phyloP scores from a whole-genome alignment of 2,329 filamentous ascomycete genomes.

The Daldinia sp. region DNA sequence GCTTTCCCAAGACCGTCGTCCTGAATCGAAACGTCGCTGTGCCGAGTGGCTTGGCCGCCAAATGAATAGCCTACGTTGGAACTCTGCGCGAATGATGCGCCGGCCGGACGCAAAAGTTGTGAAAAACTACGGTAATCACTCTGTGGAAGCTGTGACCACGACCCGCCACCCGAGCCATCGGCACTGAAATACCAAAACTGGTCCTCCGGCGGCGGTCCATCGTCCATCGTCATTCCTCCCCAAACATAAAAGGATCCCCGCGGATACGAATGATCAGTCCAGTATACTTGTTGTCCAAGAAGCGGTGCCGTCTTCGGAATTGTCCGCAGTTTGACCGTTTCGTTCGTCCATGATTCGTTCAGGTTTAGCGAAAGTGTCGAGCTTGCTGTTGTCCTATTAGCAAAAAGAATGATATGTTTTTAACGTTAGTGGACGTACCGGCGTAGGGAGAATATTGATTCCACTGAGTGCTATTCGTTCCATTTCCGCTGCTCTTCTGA shows the following conservation, averaged over 20 bases:
- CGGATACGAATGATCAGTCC: constrained; percentile 49
- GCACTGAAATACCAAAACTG: constrained; percentile 52
- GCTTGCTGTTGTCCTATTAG: constrained; percentile 47
- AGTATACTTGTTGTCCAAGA: constrained; percentile 51
- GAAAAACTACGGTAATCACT: constrained; percentile 52
- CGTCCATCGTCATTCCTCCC: constrained; percentile 49
- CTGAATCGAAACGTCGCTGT: constrained; percentile 46
- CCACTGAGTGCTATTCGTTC: constrained; percentile 37
- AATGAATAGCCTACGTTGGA: constrained; percentile 51
- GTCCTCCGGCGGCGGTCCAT: constrained; percentile 43
- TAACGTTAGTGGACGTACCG: constrained; percentile 35
- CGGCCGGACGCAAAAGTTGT: constrained; percentile 52
- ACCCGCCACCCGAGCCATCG: constrained; percentile 51
- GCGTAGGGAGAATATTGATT: constrained; percentile 40
- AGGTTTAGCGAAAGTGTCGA: constrained; percentile 53
- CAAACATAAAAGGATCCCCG: constrained; percentile 52
- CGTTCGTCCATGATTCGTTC: constrained; percentile 53
- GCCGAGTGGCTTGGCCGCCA: constrained; percentile 47
- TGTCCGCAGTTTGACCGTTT: constrained; percentile 48
- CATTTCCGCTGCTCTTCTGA: constrained; percentile 45
- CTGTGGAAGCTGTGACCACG: constrained; percentile 49
- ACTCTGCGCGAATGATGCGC: constrained; percentile 47
- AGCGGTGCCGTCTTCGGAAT: constrained; percentile 50
- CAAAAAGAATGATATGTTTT: background rate
- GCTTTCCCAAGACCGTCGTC: constrained; percentile 46